Base-by-base conservation (phyloP, 257 asterid species). In the Nicotiana otophora region DNA sequence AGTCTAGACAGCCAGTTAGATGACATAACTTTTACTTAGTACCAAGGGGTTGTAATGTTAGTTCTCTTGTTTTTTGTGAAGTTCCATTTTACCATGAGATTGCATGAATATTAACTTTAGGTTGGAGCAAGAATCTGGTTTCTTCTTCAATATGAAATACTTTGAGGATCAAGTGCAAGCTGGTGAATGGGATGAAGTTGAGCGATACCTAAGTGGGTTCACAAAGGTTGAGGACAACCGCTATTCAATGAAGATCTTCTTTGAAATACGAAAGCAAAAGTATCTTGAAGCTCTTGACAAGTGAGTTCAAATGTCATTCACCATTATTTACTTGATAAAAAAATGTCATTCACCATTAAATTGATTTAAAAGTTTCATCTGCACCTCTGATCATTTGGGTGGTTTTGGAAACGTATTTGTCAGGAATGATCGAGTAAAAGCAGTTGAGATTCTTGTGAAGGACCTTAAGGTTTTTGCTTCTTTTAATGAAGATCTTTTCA, bases 111-210 rank as follows among this genome's bases (percentile, higher is more conserved):
- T 70, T 20, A 69, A 74, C 78, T 64, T 53, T 85, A 95, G 98
- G 94, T 87, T 95, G 93, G 98, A 95, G 83, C 98, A 95, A 89
- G 98, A 95, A 87, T 95, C 98, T 80, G 96, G 98, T 12, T 95
- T 93, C 83, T 93, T 86, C 97, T 95, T 95, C 92, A 95, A 95
- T 85, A 93, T 95, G 97, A 95, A 93, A 87, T 92, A 92, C 89
- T 95, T 95, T 36, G 98, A 95, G 87, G 98, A 95, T 82, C 95
- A 92, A 89, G 96, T 95, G 84, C 98, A 95, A 87, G 98, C 98
- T 19, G 98, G 98, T 80, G 98, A 95, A 88, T 95, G 98, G 98
- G 98, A 95, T 58, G 98, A 95, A 90, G 97, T 95, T 64, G 98
- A 95, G 83, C 89, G 91, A 60, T 95, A 95, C 84, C 88, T 95